Conservation (phyloP, 148 eudicot species). For the Mesembryanthemum crystallinum region DNA sequence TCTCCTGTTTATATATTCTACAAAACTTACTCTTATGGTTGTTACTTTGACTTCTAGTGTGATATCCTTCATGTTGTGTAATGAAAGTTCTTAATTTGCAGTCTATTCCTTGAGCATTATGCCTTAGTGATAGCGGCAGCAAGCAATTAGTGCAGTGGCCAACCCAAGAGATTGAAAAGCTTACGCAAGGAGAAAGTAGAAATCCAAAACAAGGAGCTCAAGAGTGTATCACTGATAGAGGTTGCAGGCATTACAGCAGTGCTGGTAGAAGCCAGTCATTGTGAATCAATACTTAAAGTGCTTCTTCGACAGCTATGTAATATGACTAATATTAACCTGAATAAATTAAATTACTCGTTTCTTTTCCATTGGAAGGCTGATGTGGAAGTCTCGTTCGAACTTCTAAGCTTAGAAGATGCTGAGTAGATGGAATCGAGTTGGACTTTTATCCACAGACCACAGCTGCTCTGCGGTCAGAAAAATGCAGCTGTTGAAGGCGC, state of each 20-base stretch:
- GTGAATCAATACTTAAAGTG: neutral
- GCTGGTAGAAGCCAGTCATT: slow-evolving; percentile 11
- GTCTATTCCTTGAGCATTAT: slow-evolving; percentile 42
- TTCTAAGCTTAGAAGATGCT: slow-evolving; percentile 42
- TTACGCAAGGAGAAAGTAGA: slow-evolving; percentile 23
- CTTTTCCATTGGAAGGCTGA: slow-evolving; percentile 35
- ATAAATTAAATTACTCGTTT: neutral
- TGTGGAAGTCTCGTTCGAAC: slow-evolving; percentile 48
- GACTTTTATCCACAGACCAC: slow-evolving; percentile 48
- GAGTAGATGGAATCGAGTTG: slow-evolving; percentile 48
- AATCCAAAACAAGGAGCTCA: slow-evolving; percentile 20
- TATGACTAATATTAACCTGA: too few species aligned
- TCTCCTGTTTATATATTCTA: too few species aligned
- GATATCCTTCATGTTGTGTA: neutral
- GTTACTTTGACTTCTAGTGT: neutral
- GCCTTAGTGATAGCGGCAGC: slow-evolving; percentile 41
- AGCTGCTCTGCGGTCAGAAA: slow-evolving; percentile 41
- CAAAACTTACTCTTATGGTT: too few species aligned
- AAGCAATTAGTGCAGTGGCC: slow-evolving; percentile 42
- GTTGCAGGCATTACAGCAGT: slow-evolving; percentile 27
- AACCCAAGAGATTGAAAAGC: slow-evolving; percentile 28
- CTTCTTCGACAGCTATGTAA: neutral
- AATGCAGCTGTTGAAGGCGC: slow-evolving; percentile 42
- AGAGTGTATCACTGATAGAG: slow-evolving; percentile 19
- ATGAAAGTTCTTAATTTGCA: slow-evolving; percentile 4